These are phyloP conservation scores for Chaetomium sp. DNA, from an alignment of 2,329 filamentous ascomycete species.

Conservation along the genomic window DNA sequence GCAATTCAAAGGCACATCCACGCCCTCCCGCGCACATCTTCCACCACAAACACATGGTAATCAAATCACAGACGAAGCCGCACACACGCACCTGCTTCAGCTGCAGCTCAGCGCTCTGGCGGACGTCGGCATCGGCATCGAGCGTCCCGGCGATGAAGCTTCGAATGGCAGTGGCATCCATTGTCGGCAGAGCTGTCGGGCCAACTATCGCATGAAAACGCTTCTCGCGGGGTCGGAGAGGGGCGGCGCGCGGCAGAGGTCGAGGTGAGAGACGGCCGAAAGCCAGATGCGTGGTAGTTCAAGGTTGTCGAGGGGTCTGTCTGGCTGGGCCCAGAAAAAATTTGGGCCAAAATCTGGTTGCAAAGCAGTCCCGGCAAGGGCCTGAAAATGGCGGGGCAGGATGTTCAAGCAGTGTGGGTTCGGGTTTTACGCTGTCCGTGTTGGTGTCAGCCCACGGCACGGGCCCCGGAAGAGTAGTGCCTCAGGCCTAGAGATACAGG, in stretches of 20 bases:
- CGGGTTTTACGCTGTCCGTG: constrained; percentile 12
- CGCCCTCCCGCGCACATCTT: background rate
- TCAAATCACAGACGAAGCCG: background rate
- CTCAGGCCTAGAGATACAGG: too few relatives aligned
- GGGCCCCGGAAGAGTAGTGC: too few relatives aligned
- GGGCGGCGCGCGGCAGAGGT: constrained; percentile 5
- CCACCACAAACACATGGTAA: background rate
- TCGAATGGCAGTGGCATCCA: constrained; percentile 70
- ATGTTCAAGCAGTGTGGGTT: constrained; percentile 11
- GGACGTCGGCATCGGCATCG: constrained; percentile 65
- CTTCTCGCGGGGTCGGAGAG: constrained; percentile 2
- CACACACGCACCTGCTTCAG: constrained; percentile 65
- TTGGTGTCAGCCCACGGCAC: too few relatives aligned
- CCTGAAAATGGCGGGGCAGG: constrained; percentile 23
- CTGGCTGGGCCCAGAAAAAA: constrained; percentile 22
- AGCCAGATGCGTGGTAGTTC: constrained; percentile 13
- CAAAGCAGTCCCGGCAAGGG: constrained; percentile 14
- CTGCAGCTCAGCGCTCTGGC: constrained; percentile 71
- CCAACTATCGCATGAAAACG: constrained; percentile 23
- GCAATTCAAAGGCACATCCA: background rate
- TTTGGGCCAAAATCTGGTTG: constrained; percentile 25
- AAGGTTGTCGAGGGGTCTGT: constrained; percentile 21
- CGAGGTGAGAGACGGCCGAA: constrained; percentile 13
- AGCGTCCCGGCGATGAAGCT: constrained; percentile 72
- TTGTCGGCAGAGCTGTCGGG: constrained; percentile 34